These are phyloP conservation scores for Leucaena leucocephala DNA, from an alignment of 306 rosid species.

Conservation along the genomic window DNA sequence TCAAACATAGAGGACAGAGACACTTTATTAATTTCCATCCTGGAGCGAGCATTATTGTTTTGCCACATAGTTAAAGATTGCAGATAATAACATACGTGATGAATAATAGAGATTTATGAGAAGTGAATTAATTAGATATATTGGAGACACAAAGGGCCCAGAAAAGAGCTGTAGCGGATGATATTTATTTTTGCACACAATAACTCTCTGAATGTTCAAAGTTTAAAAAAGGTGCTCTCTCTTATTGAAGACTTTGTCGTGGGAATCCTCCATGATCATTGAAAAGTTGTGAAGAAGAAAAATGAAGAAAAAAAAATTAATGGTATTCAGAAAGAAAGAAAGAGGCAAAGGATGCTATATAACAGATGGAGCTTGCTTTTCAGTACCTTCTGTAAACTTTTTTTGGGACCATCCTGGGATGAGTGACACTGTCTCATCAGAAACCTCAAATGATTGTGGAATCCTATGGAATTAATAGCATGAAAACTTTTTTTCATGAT, in stretches of 20 bases:
- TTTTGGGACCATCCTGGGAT: constrained; percentile 12
- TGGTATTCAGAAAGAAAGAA: neutral
- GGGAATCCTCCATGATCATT: constrained; percentile 33
- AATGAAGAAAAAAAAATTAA: neutral
- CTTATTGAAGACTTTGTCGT: constrained; percentile 25
- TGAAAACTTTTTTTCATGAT: neutral
- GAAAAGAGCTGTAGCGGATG: constrained; percentile 4
- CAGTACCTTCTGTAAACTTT: neutral
- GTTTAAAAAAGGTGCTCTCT: constrained; percentile 16
- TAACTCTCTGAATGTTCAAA: constrained; percentile 6
- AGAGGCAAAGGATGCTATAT: constrained; percentile 20
- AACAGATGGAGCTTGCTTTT: constrained; percentile 28
- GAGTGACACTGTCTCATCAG: constrained; percentile 11
- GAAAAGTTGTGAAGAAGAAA: constrained; percentile 16
- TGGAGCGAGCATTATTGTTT: neutral
- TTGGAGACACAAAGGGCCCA: constrained; percentile 20
- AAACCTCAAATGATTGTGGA: constrained; percentile 29
- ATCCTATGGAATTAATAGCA: constrained; percentile 12
- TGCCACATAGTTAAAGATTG: neutral
- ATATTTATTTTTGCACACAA: constrained; percentile 4
- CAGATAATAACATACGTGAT: neutral
- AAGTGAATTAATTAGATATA: neutral
- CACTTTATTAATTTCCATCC: neutral
- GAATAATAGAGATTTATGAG: neutral
- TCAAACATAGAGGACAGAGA: neutral